These are phyloP conservation scores for Huntiella omanensis DNA, from an alignment of 2,329 filamentous ascomycete species.

Conservation along the genomic window DNA sequence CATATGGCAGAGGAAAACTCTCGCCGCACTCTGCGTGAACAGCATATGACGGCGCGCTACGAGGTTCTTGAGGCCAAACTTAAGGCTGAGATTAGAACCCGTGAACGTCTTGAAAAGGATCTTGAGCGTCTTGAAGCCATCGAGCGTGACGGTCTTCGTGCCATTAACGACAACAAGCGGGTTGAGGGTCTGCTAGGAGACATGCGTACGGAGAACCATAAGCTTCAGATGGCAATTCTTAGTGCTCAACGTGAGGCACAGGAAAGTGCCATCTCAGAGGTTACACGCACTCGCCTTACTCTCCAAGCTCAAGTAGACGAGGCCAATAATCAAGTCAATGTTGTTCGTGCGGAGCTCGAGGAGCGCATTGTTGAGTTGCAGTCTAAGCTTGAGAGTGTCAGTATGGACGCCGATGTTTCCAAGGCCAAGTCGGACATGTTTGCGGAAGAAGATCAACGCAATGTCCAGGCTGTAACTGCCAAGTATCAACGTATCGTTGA, in stretches of 20 bases:
- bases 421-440: constrained; percentile 70
- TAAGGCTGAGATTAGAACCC: constrained; percentile 52
- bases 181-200: constrained; percentile 36
- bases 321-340: constrained; percentile 71
- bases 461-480: constrained; percentile 29
- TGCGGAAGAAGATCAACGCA: constrained; percentile 47
- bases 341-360: constrained; percentile 64
- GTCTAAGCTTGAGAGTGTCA: constrained; percentile 56
- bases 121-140: constrained; percentile 45
- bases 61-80: constrained; percentile 63
- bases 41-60: constrained; percentile 58
- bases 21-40: constrained; percentile 58
- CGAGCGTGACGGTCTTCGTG: constrained; percentile 46
- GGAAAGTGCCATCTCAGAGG: constrained; percentile 60
- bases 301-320: constrained; percentile 68
- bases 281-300: constrained; percentile 59
- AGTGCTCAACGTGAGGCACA: constrained; percentile 42
- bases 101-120: constrained; percentile 47
- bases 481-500: constrained; percentile 53
- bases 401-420: constrained; percentile 60
- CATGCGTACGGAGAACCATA: constrained; percentile 47
- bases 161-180: constrained; percentile 41
- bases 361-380: constrained; percentile 56
- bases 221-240: constrained; percentile 48
- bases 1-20: constrained; percentile 73